These are phyloP conservation scores for Talaromyces ruber DNA, from an alignment of 495 filamentous ascomycete species.

Conservation along the genomic window DNA sequence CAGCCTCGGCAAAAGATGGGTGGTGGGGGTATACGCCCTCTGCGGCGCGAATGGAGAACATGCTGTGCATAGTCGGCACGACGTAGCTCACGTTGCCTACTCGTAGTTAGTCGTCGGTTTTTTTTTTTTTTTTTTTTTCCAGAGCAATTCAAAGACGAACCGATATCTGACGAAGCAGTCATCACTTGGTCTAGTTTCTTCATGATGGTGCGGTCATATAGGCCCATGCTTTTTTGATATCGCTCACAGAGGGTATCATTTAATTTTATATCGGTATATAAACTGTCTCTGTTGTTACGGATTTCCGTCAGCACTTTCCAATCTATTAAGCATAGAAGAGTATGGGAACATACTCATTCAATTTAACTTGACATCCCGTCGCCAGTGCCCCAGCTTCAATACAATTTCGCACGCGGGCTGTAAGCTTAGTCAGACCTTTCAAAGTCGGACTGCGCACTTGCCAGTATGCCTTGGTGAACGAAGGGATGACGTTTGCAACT, in stretches of 20 bases:
- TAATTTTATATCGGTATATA: conserved; percentile 52
- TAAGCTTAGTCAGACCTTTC: conserved; percentile 36
- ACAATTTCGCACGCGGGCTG: conserved; percentile 44
- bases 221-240: conserved; percentile 45
- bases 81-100: conserved; percentile 55
- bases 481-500: conserved; percentile 55
- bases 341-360: conserved; percentile 29
- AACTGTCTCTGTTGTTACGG: conserved; percentile 18
- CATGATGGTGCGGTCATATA: conserved; percentile 36
- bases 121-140: neutral
- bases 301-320: neutral
- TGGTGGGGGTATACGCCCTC: conserved; percentile 47
- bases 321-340: too few species aligned
- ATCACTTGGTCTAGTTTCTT: conserved; percentile 38
- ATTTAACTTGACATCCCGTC: conserved; percentile 46
- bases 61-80: conserved; percentile 51
- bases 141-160: conserved; percentile 30
- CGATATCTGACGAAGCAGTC: conserved; percentile 44
- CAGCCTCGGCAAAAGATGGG: conserved; percentile 48
- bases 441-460: conserved; percentile 42
- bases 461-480: conserved; percentile 44
- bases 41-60: conserved; percentile 45
- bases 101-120: conserved; percentile 7
- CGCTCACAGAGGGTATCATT: conserved; percentile 47
- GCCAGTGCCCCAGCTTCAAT: conserved; percentile 53